Base-by-base conservation (phyloP, 2,329 filamentous ascomycete species). In the Monosporascus sp. region DNA sequence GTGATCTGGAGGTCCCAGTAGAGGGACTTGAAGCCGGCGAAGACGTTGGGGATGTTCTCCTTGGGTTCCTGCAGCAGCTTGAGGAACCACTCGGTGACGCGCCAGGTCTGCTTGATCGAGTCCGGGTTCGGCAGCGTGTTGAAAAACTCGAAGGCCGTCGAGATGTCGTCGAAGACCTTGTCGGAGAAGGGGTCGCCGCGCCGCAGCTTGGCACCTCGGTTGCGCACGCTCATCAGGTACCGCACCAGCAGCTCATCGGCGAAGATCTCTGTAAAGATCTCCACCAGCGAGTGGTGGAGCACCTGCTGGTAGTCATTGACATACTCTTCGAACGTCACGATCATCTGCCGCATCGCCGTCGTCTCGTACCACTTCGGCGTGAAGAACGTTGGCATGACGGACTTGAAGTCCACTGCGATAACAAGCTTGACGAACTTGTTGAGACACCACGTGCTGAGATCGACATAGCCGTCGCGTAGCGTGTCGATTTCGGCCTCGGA, bases 1-100 rank as follows among this genome's bases (percentile, higher is more conserved):
- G 86, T 87, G 55, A 97, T 86, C 70, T 95, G 91, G 68, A 97
- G 76, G 72, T 99, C 94, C 89, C 93, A 96, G 71, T 96, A 97
- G 46, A 83, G 80, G 40, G 73, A 76, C 78, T 97, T 97, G 75
- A 99, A 93, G 5, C 77, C 75, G 62, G 87, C 87, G 66, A 96
- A 97, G 1, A 89, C 85, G 50, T 88, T 84, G 17, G 91, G 84
- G 1, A 97, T 78, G 24, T 76, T 78, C 31, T 85, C 80, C 49
- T 86, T 87, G 66, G 94, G 91, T 31, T 87, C 84, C 3, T 85
- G 84, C n/a, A 99, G 77, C 55, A 99, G 74, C 47, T 84, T 80
- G 20, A 95, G 78, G 65, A 99, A 91, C 64, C 82, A 82, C 71
- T 97, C 89, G 7, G 95, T 91, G 19, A 91, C 90, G 52, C 91